phyloP scores from a whole-genome alignment of 768 basidiomycete species.

The Lepiota subincarnata region DNA sequence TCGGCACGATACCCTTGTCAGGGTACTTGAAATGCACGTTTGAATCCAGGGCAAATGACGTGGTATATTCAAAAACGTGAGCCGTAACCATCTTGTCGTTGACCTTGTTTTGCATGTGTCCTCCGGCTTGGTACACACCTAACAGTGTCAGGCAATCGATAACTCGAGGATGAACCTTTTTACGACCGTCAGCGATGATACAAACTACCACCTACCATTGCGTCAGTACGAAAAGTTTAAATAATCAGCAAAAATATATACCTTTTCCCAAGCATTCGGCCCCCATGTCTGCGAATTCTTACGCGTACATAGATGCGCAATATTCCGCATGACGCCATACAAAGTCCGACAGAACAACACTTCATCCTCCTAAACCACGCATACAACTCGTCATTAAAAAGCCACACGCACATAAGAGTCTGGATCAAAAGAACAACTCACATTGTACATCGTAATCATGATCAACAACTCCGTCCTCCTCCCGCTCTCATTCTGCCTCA shows the following conservation, averaged over 20 bases:
- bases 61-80: constrained; percentile 81
- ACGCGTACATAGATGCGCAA: constrained; percentile 75
- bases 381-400: constrained; percentile 1
- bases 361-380: constrained; percentile 67
- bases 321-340: constrained; percentile 92
- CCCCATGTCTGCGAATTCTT: constrained; percentile 96
- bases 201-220: constrained; percentile 76
- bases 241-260: constrained; percentile 17
- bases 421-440: constrained; percentile 27
- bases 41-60: constrained; percentile 74
- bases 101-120: constrained; percentile 42
- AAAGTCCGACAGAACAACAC: constrained; percentile 88
- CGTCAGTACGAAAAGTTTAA: neutral
- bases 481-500: constrained; percentile 77
- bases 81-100: constrained; percentile 59
- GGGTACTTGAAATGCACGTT: constrained; percentile 83
- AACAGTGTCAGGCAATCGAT: constrained; percentile 88
- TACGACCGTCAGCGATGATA: constrained; percentile 86
- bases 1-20: constrained; percentile 90
- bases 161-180: constrained; percentile 77
- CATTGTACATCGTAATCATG: constrained; percentile 96
- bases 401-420: too few relatives aligned
- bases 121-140: constrained; percentile 79
- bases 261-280: constrained; percentile 95
- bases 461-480: constrained; percentile 89